Percentiles rank a stretch among this genome's conserved stretches.
These are phyloP conservation scores for Symbiotaphrina buchneri DNA, from an alignment of 495 filamentous ascomycete species.

Conservation along the genomic window DNA sequence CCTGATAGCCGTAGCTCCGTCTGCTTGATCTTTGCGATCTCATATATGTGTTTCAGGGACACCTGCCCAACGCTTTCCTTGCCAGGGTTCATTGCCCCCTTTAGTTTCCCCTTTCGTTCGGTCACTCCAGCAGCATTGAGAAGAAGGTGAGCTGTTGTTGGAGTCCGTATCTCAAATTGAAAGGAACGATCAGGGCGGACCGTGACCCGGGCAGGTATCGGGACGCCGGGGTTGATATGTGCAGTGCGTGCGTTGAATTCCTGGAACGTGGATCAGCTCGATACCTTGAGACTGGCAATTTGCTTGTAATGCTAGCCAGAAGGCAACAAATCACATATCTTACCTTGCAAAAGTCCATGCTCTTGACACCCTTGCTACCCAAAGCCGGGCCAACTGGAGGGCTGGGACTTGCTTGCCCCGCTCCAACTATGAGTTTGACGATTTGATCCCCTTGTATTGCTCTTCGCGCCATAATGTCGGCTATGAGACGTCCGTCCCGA, in stretches of 20 bases:
- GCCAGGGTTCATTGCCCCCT: slow-evolving; percentile 58
- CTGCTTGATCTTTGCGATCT: slow-evolving; percentile 95
- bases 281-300: neutral
- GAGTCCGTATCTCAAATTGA: slow-evolving; percentile 80
- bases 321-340: slow-evolving; percentile 6
- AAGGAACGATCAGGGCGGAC: slow-evolving; percentile 89
- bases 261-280: slow-evolving; percentile 21
- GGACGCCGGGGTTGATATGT: slow-evolving; percentile 62
- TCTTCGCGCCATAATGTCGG: slow-evolving; percentile 84
- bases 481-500: too few relatives aligned
- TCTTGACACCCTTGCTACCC: slow-evolving; percentile 95
- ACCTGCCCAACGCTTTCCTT: slow-evolving; percentile 59
- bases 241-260: slow-evolving; percentile 95
- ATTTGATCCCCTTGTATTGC: slow-evolving; percentile 54
- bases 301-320: neutral
- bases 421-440: slow-evolving; percentile 94
- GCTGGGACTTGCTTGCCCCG: slow-evolving; percentile 87
- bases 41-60: slow-evolving; percentile 88
- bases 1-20: slow-evolving; percentile 59
- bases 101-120: slow-evolving; percentile 54
- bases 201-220: slow-evolving; percentile 74
- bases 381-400: slow-evolving; percentile 95
- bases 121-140: slow-evolving; percentile 59
- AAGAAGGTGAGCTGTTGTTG: slow-evolving; percentile 72
- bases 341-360: slow-evolving; percentile 99